Evolutionary conservation across 164 flowering plant genomes (phyloP).

Genomic region (Chimonanthus praecox): DNA sequence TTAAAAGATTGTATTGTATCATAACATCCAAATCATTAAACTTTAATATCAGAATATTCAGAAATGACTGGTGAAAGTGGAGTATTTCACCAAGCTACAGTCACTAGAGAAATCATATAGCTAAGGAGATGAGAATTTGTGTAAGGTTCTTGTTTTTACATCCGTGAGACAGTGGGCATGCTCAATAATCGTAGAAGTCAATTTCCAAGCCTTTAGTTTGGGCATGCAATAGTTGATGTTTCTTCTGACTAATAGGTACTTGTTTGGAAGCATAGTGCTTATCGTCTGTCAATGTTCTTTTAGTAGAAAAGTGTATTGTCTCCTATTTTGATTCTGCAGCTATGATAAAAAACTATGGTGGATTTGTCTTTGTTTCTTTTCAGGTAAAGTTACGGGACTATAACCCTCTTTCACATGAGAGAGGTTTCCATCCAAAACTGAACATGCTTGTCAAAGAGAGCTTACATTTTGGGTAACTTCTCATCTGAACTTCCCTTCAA

Average conservation of each 20-base stretch:
- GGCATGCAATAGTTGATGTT: background rate
- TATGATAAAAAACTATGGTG: constrained; percentile 1
- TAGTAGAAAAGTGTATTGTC: background rate
- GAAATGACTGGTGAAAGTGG: background rate
- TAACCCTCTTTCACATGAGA: constrained; percentile 64
- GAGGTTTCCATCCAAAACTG: constrained; percentile 73
- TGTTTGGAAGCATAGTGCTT: background rate
- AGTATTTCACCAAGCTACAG: background rate
- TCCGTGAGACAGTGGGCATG: background rate
- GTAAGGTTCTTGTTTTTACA: too few relatives aligned
- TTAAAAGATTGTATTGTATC: background rate
- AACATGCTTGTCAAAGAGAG: constrained; percentile 70
- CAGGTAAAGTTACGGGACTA: constrained; percentile 70
- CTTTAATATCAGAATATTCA: too few relatives aligned
- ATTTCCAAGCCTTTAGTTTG: too few relatives aligned
- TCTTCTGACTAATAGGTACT: background rate
- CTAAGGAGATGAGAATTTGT: background rate
- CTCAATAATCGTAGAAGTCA: background rate
- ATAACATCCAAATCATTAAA: background rate
- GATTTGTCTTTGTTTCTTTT: constrained; percentile 3
- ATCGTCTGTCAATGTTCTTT: background rate
- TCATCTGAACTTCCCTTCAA: constrained; percentile 3
- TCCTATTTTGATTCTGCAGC: background rate
- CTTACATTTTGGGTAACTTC: constrained; percentile 59
- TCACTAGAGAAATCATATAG: background rate